These are phyloP conservation scores for Mycena haematopus DNA, from an alignment of 768 basidiomycete genomes.

Conservation along the genomic window DNA sequence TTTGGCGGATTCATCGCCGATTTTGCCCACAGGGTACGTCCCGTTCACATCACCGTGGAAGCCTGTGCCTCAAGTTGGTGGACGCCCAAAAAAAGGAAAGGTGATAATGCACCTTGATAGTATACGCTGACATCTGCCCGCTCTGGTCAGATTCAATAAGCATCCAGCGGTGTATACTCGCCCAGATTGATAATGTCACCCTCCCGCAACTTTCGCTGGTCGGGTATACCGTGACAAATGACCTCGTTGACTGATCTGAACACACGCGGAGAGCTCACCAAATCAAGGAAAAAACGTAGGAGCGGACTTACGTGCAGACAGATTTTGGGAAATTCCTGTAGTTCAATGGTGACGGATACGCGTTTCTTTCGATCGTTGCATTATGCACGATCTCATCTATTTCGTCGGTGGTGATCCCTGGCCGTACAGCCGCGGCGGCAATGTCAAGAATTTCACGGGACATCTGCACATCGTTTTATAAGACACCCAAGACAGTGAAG, in stretches of 20 bases:
- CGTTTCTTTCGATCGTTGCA: conserved; percentile 86
- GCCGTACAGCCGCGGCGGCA: conserved; percentile 82
- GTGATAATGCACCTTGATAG: conserved; percentile 62
- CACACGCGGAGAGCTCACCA: conserved; percentile 8
- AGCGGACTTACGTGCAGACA: conserved; percentile 82
- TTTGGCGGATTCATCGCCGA: conserved; percentile 83
- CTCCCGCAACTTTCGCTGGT: conserved; percentile 80
- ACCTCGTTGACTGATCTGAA: conserved; percentile 89
- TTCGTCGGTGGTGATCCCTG: conserved; percentile 96
- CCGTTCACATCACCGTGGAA: conserved; percentile 94
- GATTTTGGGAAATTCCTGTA: conserved; percentile 95
- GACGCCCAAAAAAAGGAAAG: conserved; percentile 4
- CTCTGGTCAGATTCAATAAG: conserved; percentile 30
- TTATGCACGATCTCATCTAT: conserved; percentile 94
- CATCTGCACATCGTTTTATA: conserved; percentile 55
- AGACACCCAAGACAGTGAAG: neutral
- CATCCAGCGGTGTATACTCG: conserved; percentile 38
- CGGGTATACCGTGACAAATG: conserved; percentile 97
- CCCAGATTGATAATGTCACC: conserved; percentile 98
- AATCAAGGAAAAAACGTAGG: conserved; percentile 2
- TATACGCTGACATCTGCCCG: conserved; percentile 77
- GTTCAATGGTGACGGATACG: conserved; percentile 94
- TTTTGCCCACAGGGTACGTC: conserved; percentile 88
- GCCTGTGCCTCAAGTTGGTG: conserved; percentile 49
- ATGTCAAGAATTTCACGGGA: conserved; percentile 92